Conservation (phyloP, 2,329 filamentous ascomycete genomes). For the Aspergillus sp. region DNA sequence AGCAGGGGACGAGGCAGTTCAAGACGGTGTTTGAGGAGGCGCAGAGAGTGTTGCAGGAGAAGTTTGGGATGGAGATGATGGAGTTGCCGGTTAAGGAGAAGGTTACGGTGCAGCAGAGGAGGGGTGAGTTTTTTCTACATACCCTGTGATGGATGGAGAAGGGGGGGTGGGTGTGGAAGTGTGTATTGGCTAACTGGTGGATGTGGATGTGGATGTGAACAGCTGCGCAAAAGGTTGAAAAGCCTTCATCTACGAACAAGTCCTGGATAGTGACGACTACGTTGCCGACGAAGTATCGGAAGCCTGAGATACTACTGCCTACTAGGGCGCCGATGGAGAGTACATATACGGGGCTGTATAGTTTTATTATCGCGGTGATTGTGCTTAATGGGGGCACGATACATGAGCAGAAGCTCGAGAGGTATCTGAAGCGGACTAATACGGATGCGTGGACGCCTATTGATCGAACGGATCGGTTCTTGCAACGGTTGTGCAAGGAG, state of each 20-base stretch:
- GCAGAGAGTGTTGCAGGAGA: conserved; percentile 67
- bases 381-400: conserved; percentile 71
- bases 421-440: conserved; percentile 74
- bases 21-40: conserved; percentile 74
- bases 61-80: conserved; percentile 91
- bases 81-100: conserved; percentile 83
- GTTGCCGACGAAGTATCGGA: conserved; percentile 68
- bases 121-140: conserved; percentile 55
- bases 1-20: conserved; percentile 68
- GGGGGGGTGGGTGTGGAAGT: not conserved
- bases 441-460: conserved; percentile 72
- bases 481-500: conserved; percentile 76
- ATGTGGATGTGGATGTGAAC: not conserved
- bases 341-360: conserved; percentile 80
- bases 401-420: conserved; percentile 74
- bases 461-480: conserved; percentile 72
- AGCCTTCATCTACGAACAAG: conserved; percentile 56
- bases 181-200: not conserved
- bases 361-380: conserved; percentile 76
- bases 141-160: too few species aligned
- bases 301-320: conserved; percentile 67
- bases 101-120: conserved; percentile 74
- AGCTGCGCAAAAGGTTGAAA: conserved; percentile 54
- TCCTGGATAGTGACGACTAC: conserved; percentile 76
- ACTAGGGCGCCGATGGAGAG: conserved; percentile 71